A percentile compares a stretch with the other conserved stretches of the same genome.
Conservation (phyloP, 176 grass and related monocot species). For the Poa pratensis region DNA sequence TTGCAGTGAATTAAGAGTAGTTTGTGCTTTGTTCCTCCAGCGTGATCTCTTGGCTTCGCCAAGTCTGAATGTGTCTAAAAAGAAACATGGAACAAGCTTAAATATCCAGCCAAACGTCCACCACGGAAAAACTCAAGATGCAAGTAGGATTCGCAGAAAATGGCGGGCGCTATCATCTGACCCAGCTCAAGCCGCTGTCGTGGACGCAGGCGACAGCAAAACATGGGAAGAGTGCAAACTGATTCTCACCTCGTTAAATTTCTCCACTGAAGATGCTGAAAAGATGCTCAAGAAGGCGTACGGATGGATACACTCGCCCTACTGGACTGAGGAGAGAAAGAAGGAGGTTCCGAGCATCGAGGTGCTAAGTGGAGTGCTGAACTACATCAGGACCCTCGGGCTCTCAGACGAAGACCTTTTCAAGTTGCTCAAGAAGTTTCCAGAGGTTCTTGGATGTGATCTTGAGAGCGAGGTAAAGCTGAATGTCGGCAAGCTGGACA, state of each 20-base stretch:
- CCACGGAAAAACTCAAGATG: not conserved
- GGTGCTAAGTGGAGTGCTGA: conserved; percentile 45
- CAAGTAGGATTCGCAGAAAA: not conserved
- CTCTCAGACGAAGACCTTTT: conserved; percentile 72
- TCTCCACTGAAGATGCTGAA: conserved; percentile 58
- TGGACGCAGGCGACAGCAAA: conserved; percentile 54
- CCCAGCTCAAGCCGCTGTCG: conserved; percentile 45
- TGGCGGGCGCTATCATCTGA: conserved; percentile 51
- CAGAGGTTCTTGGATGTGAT: conserved; percentile 88
- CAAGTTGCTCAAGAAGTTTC: conserved; percentile 93
- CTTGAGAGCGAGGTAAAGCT: conserved; percentile 70
- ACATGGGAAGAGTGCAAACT: conserved; percentile 71
- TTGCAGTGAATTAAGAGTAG: not conserved
- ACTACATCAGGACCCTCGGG: conserved; percentile 68
- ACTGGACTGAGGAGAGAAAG: conserved; percentile 83
- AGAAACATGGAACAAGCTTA: conserved; percentile 43
- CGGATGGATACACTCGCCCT: conserved; percentile 84
- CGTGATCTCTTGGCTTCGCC: conserved; percentile 25
- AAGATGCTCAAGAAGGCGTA: conserved; percentile 86
- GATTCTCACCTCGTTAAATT: conserved; percentile 55
- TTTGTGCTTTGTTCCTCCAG: conserved; percentile 41
- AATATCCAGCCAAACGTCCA: not conserved
- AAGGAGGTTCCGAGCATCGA: conserved; percentile 60
- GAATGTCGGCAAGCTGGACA: conserved; percentile 76
- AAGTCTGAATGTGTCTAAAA: conserved; percentile 10